A percentile compares a stretch with the other conserved stretches of the same genome.
phyloP scores from a whole-genome alignment of 2,329 filamentous ascomycete species.

The Neospermospora avenae region DNA sequence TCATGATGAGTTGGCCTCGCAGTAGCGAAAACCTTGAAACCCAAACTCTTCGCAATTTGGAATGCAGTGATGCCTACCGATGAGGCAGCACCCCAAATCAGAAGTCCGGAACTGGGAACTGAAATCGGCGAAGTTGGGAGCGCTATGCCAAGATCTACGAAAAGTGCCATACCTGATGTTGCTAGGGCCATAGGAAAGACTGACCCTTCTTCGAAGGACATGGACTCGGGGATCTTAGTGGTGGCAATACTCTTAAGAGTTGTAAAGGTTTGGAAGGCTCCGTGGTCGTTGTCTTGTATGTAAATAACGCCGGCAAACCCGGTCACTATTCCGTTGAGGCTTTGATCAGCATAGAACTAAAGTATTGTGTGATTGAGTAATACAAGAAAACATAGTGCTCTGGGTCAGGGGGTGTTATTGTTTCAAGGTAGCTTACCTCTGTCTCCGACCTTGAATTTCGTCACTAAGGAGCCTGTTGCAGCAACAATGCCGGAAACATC shows the following conservation, averaged over 20 bases:
- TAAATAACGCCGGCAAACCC: conserved; percentile 42
- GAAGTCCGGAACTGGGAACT: conserved; percentile 26
- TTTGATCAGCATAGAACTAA: not conserved
- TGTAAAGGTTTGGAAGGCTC: conserved; percentile 42
- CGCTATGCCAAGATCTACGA: conserved; percentile 8
- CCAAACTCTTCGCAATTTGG: conserved; percentile 41
- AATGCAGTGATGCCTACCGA: conserved; percentile 35
- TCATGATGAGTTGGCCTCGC: conserved; percentile 35
- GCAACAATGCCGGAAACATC: conserved; percentile 19
- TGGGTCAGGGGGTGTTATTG: not conserved
- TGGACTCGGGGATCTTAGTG: conserved; percentile 25
- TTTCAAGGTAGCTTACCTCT: conserved; percentile 18
- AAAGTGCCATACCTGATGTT: conserved; percentile 16
- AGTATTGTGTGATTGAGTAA: not conserved
- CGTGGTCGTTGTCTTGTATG: conserved; percentile 33
- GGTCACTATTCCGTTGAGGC: conserved; percentile 37
- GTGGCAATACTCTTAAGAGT: conserved; percentile 43
- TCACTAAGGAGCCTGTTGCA: conserved; percentile 18
- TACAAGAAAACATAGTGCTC: not conserved
- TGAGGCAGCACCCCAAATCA: conserved; percentile 34
- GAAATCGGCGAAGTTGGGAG: conserved; percentile 13
- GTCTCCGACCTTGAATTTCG: conserved; percentile 30
- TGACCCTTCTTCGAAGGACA: conserved; percentile 30
- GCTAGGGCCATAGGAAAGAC: conserved; percentile 31
- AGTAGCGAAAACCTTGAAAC: conserved; percentile 41